Percentiles rank a stretch among this genome's conserved stretches.
phyloP scores from a whole-genome alignment of 2,329 filamentous ascomycete genomes.

The Cladosporium sp. region DNA sequence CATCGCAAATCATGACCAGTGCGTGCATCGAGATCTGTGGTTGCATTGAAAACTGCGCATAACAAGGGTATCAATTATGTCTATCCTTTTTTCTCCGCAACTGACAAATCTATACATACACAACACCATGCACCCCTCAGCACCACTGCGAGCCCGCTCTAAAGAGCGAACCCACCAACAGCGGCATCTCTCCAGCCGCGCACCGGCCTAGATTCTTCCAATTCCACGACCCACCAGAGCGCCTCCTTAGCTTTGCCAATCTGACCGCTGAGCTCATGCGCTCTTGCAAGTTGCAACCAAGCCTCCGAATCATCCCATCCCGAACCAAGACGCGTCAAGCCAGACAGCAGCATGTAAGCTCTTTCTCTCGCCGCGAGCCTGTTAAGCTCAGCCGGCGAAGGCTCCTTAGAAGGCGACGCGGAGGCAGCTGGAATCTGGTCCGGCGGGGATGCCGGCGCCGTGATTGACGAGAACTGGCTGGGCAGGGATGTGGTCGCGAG shows the following conservation, averaged over 20 bases:
- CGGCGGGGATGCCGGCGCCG: background rate
- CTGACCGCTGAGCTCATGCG: constrained; percentile 83
- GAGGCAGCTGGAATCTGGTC: background rate
- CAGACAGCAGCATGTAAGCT: constrained; percentile 76
- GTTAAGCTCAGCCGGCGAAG: constrained; percentile 67
- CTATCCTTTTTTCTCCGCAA: background rate
- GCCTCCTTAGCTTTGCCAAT: constrained; percentile 84
- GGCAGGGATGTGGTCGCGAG: background rate
- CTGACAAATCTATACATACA: background rate
- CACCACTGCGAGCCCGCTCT: background rate
- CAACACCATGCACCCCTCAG: background rate
- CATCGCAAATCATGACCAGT: too few relatives aligned
- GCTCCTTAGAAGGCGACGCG: constrained; percentile 18
- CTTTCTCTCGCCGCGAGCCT: constrained; percentile 86
- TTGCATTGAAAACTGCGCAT: background rate
- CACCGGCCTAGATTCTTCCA: constrained; percentile 80
- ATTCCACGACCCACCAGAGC: constrained; percentile 94
- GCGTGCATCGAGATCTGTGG: too few relatives aligned
- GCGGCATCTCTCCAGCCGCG: constrained; percentile 66
- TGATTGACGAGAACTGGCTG: constrained; percentile 2
- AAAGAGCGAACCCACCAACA: constrained; percentile 27
- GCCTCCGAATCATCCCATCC: constrained; percentile 93
- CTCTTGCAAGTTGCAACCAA: constrained; percentile 83
- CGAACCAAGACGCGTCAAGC: constrained; percentile 75
- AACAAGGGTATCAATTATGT: constrained; percentile 3